These are phyloP conservation scores for Cucurbita argyrosperma DNA, from an alignment of 306 rosid species.

Conservation along the genomic window DNA sequence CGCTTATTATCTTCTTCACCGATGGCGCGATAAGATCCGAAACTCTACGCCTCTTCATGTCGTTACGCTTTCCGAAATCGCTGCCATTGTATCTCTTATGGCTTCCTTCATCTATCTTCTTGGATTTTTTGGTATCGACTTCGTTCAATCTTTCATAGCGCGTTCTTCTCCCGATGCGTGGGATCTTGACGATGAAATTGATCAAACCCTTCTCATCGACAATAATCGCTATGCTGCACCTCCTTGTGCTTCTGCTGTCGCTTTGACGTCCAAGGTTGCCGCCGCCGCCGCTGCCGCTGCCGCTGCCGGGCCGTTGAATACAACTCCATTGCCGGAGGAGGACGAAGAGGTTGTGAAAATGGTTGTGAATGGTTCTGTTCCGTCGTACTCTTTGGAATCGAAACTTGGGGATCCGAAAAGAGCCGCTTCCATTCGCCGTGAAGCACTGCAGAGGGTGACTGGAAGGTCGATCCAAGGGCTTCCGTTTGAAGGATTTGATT, in stretches of 20 bases:
- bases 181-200: slow-evolving; percentile 30
- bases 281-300: neutral
- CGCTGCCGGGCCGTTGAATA: neutral
- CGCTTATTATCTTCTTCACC: slow-evolving; percentile 43
- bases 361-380: slow-evolving; percentile 1
- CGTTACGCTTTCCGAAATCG: slow-evolving; percentile 36
- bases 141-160: slow-evolving; percentile 45
- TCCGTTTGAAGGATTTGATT: slow-evolving; percentile 7
- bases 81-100: slow-evolving; percentile 41
- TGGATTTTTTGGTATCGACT: slow-evolving; percentile 21
- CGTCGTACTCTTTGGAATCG: slow-evolving; percentile 5
- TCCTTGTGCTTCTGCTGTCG: neutral
- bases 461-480: slow-evolving; percentile 2
- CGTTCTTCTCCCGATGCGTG: slow-evolving; percentile 37
- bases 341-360: neutral
- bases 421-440: slow-evolving; percentile 3
- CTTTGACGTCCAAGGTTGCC: neutral
- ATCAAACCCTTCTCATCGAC: neutral
- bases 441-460: slow-evolving; percentile 2
- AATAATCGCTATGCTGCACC: neutral
- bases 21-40: slow-evolving; percentile 68
- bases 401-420: neutral
- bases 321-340: neutral
- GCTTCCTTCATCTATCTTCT: slow-evolving; percentile 15
- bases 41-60: slow-evolving; percentile 47